These are phyloP conservation scores for Paraconiothyrium sp. DNA, from an alignment of 2,329 filamentous ascomycete genomes.

Conservation along the genomic window DNA sequence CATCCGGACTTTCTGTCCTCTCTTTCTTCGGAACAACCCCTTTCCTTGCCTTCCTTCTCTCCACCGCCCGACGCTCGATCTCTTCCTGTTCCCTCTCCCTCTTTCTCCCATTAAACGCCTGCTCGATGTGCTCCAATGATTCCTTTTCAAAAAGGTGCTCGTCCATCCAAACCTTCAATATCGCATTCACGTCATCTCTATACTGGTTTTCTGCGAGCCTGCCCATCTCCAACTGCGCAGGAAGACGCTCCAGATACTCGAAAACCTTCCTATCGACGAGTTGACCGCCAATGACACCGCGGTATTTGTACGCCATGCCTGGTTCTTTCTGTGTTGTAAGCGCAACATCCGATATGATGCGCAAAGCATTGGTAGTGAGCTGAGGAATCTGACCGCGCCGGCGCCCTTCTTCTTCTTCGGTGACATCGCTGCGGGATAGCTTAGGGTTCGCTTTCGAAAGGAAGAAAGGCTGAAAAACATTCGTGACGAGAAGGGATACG, in stretches of 20 bases:
- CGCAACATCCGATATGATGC: conserved; percentile 81
- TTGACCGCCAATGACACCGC: conserved; percentile 79
- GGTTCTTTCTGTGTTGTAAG: conserved; percentile 62
- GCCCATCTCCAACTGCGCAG: conserved; percentile 79
- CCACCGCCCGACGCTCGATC: conserved; percentile 73
- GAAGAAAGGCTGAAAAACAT: conserved; percentile 79
- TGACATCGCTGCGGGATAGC: conserved; percentile 27
- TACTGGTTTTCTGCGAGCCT: conserved; percentile 74
- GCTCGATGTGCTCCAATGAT: conserved; percentile 34
- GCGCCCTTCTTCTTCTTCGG: conserved; percentile 30
- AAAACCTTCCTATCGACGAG: conserved; percentile 76
- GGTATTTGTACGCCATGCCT: conserved; percentile 74
- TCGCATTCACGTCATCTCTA: conserved; percentile 42
- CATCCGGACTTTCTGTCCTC: conserved; percentile 23
- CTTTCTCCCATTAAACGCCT: conserved; percentile 45
- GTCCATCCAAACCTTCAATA: conserved; percentile 47
- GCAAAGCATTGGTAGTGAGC: conserved; percentile 68
- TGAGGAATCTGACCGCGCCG: conserved; percentile 33
- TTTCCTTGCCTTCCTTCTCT: conserved; percentile 33
- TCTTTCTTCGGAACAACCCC: conserved; percentile 23
- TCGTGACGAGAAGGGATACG: conserved; percentile 85
- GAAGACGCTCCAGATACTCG: conserved; percentile 76
- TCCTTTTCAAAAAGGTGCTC: conserved; percentile 45
- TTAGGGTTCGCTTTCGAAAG: conserved; percentile 76
- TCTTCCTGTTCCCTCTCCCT: conserved; percentile 62